Evolutionary conservation across 2,329 filamentous ascomycete genomes (phyloP), one percentile per base, ranked within the genome.

Genomic region (Aspergillus fumigatiaffinis): DNA sequence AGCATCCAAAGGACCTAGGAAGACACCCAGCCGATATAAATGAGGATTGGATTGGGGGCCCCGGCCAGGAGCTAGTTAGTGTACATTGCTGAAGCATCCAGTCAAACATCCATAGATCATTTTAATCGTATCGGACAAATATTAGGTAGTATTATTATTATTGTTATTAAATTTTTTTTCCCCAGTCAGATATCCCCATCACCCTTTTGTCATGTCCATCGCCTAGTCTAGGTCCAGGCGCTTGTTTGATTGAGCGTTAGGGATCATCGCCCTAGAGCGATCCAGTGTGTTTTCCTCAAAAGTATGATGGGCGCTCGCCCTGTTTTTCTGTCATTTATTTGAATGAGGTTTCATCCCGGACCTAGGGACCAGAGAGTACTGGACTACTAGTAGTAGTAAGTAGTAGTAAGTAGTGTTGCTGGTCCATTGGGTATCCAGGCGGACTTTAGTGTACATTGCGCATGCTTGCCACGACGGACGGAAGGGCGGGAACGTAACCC

Each of bases 401-500:
- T 21, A 35, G 49, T 29, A 26, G 23, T 35, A 12, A 50, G 26
- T 50, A 21, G 21, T 29, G 48, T 7, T 21, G 17, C 26, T 52
- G 50, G 51, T 42, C 25, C 46, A 46, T 58, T 55, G 52, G 58
- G 58, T 58, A 55, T 51, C 44, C 49, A 51, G 49, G 49, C 20
- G 20, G 49, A 21, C n/a, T 12, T 32, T 20, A 51, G 49, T 51
- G 28, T 25, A 29, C 26, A 7, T 21, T n/a, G 28, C 55, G 54
- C 57, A 59, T 57, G 50, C 59, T 57, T 58, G 57, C 60, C 60
- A 63, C 51, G 50, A 61, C 55, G 59, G 59, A 59, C 57, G 60
- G 56, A 52, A 59, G 56, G 54, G 55, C 54, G 58, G 60, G 48
- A 57, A 56, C 50, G 21, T 48, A 35, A 14, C 29, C 50, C 12